These are phyloP conservation scores for Myxozyma geophila DNA, from an alignment of 805 yeast genomes.

Conservation along the genomic window DNA sequence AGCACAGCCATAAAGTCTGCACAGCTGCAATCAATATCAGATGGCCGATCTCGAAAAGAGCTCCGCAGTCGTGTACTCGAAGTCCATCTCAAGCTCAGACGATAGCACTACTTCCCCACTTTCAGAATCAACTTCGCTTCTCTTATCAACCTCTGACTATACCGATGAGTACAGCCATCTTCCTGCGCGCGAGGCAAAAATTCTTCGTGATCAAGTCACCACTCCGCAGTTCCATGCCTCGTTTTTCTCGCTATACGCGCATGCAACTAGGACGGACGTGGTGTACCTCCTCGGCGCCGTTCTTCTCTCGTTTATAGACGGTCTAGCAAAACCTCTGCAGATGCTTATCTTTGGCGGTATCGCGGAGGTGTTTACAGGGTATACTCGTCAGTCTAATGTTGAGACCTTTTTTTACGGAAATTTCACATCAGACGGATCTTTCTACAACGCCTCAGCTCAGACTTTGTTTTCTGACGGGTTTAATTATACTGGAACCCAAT, in stretches of 20 bases:
- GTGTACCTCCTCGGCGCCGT: conserved; percentile 18
- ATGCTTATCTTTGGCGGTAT: conserved; percentile 24
- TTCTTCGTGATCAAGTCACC: conserved; percentile 44
- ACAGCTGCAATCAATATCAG: background rate
- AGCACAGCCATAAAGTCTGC: too few species aligned
- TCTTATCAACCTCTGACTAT: conserved; percentile 1
- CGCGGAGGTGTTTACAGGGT: conserved; percentile 23
- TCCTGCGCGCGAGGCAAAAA: conserved; percentile 43
- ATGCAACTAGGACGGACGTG: conserved; percentile 38
- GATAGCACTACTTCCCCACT: background rate
- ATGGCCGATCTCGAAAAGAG: background rate
- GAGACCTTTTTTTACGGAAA: conserved; percentile 4
- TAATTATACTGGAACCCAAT: background rate
- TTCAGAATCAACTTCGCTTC: background rate
- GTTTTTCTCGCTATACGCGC: conserved; percentile 42
- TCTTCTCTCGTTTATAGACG: conserved; percentile 45
- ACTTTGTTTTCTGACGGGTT: background rate
- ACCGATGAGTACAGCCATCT: conserved; percentile 37
- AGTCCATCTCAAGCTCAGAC: background rate
- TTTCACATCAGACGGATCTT: conserved; percentile 9
- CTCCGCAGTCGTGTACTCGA: background rate
- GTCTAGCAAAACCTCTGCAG: conserved; percentile 46
- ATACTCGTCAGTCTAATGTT: conserved; percentile 41
- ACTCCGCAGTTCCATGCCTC: conserved; percentile 36
- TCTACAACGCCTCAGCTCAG: conserved; percentile 1